Percentiles rank a stretch among this genome's conserved stretches.
phyloP scores from a whole-genome alignment of 164 flowering plant genomes.

The Berberis vulgaris region DNA sequence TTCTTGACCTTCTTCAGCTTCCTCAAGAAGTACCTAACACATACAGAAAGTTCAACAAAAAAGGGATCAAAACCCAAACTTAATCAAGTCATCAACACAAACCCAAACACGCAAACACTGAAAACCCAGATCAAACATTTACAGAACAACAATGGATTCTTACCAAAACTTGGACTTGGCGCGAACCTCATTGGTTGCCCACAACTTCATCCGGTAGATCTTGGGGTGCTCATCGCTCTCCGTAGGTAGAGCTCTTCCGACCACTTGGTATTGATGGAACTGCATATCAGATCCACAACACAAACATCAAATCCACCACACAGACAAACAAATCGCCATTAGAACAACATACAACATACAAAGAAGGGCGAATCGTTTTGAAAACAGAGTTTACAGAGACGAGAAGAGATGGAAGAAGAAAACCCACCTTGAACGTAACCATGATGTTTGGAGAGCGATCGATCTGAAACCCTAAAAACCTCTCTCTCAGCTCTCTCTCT shows the following conservation, averaged over 20 bases:
- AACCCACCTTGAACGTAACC: too few species aligned
- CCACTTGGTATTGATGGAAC: constrained; percentile 26
- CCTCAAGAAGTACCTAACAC: constrained; percentile 4
- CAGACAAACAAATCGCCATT: too few species aligned
- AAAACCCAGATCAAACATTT: not conserved
- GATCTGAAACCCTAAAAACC: too few species aligned
- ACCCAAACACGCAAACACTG: not conserved
- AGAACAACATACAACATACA: too few species aligned
- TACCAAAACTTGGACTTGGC: constrained; percentile 25
- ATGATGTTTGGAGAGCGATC: too few species aligned
- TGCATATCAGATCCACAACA: not conserved
- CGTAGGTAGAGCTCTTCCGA: constrained; percentile 21
- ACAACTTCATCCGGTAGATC: constrained; percentile 25
- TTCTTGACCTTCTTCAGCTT: constrained; percentile 10
- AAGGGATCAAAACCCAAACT: not conserved
- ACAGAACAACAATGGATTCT: not conserved
- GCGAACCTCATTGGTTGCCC: constrained; percentile 15
- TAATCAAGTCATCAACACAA: not conserved
- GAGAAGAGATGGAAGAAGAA: too few species aligned
- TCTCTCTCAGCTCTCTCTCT: too few species aligned
- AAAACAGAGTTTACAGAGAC: too few species aligned
- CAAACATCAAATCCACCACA: too few species aligned
- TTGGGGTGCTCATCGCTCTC: constrained; percentile 20
- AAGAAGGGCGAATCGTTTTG: too few species aligned
- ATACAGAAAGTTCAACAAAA: too few species aligned